Conservation (phyloP, 2,329 filamentous ascomycete species). For the Parastagonospora nodorum region DNA sequence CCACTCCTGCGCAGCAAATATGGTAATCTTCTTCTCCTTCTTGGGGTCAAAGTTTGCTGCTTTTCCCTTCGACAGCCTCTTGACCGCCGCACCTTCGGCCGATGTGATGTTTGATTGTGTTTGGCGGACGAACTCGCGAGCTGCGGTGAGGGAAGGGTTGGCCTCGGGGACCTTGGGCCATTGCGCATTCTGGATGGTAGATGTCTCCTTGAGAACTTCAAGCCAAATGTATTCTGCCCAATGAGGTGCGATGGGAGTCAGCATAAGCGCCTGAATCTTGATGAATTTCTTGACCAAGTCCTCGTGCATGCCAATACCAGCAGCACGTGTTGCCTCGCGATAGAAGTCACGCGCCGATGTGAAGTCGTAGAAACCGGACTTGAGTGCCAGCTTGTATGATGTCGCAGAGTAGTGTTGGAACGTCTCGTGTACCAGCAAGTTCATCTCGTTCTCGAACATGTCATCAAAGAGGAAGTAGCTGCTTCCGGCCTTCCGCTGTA, state of each 20-base stretch:
- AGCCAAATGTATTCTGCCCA: constrained; percentile 95
- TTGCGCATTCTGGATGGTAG: constrained; percentile 77
- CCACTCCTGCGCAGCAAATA: constrained; percentile 80
- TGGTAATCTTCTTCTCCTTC: constrained; percentile 87
- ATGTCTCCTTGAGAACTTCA: constrained; percentile 78
- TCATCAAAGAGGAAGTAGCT: constrained; percentile 79
- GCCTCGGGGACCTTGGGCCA: constrained; percentile 73
- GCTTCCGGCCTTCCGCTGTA: constrained; percentile 70
- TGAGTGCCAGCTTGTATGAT: constrained; percentile 49
- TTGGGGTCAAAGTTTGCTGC: constrained; percentile 82
- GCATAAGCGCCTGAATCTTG: constrained; percentile 80
- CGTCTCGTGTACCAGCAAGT: constrained; percentile 78
- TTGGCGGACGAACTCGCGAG: constrained; percentile 78
- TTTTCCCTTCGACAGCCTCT: constrained; percentile 94
- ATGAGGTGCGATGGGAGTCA: constrained; percentile 86
- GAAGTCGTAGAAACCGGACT: constrained; percentile 82
- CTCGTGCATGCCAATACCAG: constrained; percentile 84
- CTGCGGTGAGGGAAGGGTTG: constrained; percentile 72
- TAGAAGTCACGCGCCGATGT: constrained; percentile 88
- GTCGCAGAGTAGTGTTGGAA: constrained; percentile 71
- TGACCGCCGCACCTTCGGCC: constrained; percentile 79
- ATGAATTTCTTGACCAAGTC: constrained; percentile 80
- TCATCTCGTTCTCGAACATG: constrained; percentile 93
- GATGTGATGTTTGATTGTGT: constrained; percentile 81
- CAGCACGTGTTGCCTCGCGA: constrained; percentile 77